Conservation (phyloP, 1,139 yeast genomes). For the Kurtzmaniella quercitrusa region DNA sequence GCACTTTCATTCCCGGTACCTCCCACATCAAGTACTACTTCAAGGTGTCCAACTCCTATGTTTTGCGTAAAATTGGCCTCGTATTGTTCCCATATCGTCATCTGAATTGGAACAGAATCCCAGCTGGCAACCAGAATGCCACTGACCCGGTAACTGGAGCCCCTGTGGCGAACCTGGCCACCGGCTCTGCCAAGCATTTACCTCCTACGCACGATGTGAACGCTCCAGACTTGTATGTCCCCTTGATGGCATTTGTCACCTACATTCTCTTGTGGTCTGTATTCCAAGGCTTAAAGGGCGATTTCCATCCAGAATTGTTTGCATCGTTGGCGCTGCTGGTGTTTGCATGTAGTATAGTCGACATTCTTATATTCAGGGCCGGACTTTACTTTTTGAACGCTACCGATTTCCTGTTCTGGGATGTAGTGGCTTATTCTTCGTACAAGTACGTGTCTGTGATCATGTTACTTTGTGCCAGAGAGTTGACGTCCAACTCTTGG, state of each 20-base stretch:
- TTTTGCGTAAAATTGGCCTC: slow-evolving; percentile 64
- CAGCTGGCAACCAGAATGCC: slow-evolving; percentile 28
- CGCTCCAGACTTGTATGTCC: slow-evolving; percentile 96
- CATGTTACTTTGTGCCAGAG: slow-evolving; percentile 47
- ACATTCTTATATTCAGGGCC: slow-evolving; percentile 43
- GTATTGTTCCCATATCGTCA: slow-evolving; percentile 86
- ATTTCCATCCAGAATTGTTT: slow-evolving; percentile 88
- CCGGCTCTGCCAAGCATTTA: slow-evolving; percentile 48
- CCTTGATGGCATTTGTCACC: slow-evolving; percentile 88
- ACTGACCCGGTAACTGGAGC: slow-evolving; percentile 15
- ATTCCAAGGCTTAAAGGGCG: slow-evolving; percentile 82
- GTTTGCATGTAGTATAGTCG: slow-evolving; percentile 75
- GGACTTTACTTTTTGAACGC: slow-evolving; percentile 45
- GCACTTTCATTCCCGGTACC: slow-evolving; percentile 46
- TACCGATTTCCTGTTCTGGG: slow-evolving; percentile 62
- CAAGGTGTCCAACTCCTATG: slow-evolving; percentile 88
- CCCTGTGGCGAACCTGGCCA: slow-evolving; percentile 25
- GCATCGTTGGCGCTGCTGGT: slow-evolving; percentile 92
- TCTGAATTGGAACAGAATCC: slow-evolving; percentile 66
- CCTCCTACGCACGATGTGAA: slow-evolving; percentile 81
- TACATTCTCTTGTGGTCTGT: slow-evolving; percentile 83
- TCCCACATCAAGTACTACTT: slow-evolving; percentile 75
- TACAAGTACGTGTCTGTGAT: slow-evolving; percentile 87
- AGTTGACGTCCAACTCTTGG: slow-evolving; percentile 32
- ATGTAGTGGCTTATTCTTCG: slow-evolving; percentile 85